phyloP scores from a whole-genome alignment of 192 early-diverging fungal species.

The Oehlia diaphana region DNA sequence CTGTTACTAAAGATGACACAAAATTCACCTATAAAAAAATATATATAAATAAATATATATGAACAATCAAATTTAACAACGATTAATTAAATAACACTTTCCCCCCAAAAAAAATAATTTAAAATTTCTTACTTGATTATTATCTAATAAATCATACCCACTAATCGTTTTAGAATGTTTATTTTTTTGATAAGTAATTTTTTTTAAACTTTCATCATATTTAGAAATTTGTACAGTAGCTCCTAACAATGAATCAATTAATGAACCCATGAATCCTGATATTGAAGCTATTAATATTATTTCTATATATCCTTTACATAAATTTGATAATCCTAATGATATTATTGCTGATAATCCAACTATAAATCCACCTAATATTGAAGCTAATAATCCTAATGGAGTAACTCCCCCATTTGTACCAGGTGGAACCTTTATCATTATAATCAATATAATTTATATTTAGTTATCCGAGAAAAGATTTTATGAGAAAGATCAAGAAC shows the following conservation, averaged over 20 bases:
- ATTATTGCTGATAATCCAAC: slow-evolving; percentile 65
- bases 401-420: slow-evolving; percentile 91
- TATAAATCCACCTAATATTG: slow-evolving; percentile 69
- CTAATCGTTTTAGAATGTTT: slow-evolving; percentile 55
- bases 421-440: slow-evolving; percentile 63
- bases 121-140: slow-evolving; percentile 63
- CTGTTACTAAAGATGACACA: not conserved
- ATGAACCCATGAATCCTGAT: slow-evolving; percentile 73
- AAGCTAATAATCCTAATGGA: slow-evolving; percentile 71
- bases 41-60: too few species aligned
- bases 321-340: slow-evolving; percentile 50
- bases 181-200: slow-evolving; percentile 48
- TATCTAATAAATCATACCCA: slow-evolving; percentile 73
- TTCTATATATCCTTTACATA: slow-evolving; percentile 30
- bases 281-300: slow-evolving; percentile 50
- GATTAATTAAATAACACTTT: too few species aligned
- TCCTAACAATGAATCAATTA: slow-evolving; percentile 86
- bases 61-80: too few species aligned
- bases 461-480: not conserved
- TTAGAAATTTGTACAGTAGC: slow-evolving; percentile 76
- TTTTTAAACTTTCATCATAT: slow-evolving; percentile 65
- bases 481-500: not conserved
- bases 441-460: not conserved
- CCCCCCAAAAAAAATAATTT: too few species aligned
- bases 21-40: not conserved